A percentile compares a stretch with the other conserved stretches of the same genome.
These are phyloP conservation scores for Ascochyta fabae DNA, from an alignment of 2,329 filamentous ascomycete genomes.

Conservation along the genomic window DNA sequence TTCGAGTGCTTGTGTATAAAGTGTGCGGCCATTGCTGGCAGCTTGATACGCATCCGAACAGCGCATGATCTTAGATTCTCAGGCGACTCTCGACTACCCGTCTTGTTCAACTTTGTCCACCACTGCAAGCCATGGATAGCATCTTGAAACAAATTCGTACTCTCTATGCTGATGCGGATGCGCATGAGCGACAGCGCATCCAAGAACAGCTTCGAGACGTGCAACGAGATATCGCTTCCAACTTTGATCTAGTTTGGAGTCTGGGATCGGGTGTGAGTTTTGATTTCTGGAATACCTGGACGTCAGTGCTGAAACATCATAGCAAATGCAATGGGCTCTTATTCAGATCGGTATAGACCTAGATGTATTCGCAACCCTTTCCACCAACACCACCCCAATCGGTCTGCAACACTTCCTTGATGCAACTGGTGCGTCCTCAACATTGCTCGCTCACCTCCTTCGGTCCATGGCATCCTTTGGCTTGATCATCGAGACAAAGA, in stretches of 20 bases:
- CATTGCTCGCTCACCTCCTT: constrained; percentile 41
- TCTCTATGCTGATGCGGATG: constrained; percentile 26
- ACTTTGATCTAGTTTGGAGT: constrained; percentile 33
- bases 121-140: constrained; percentile 29
- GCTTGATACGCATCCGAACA: background rate
- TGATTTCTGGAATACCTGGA: too few species aligned
- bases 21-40: background rate
- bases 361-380: constrained; percentile 27
- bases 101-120: background rate
- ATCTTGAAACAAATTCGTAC: constrained; percentile 28
- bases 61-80: background rate
- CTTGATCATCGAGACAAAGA: constrained; percentile 36
- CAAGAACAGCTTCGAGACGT: constrained; percentile 36
- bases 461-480: constrained; percentile 43
- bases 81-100: background rate
- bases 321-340: constrained; percentile 31
- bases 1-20: background rate
- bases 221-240: constrained; percentile 32
- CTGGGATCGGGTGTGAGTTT: constrained; percentile 22
- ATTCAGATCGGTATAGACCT: constrained; percentile 32
- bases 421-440: constrained; percentile 32
- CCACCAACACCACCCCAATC: constrained; percentile 13
- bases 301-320: background rate
- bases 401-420: constrained; percentile 26
- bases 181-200: constrained; percentile 26